A percentile compares a stretch with the other conserved stretches of the same genome.
These are phyloP conservation scores for Petasospora rhodanensis DNA, from an alignment of 1,139 yeast species.

Conservation along the genomic window DNA sequence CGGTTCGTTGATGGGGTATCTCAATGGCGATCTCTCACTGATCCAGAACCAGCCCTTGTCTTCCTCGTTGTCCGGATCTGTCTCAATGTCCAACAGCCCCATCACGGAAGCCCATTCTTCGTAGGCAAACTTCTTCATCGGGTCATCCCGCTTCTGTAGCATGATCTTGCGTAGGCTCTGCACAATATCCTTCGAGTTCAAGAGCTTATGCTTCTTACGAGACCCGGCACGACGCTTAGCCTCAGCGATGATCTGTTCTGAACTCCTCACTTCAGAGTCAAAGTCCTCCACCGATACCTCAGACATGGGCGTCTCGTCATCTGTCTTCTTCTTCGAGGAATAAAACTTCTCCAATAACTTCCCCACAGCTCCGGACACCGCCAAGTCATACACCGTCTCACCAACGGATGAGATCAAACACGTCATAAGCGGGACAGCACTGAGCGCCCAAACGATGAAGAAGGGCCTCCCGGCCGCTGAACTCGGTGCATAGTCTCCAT, in stretches of 20 bases:
- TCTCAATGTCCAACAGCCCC: constrained; percentile 26
- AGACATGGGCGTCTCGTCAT: too few species aligned
- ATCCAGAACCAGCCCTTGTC: constrained; percentile 44
- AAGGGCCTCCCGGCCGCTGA: constrained; percentile 65
- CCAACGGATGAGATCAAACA: constrained; percentile 70
- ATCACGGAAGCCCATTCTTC: constrained; percentile 44
- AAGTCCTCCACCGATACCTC: too few species aligned
- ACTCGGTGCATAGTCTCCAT: constrained; percentile 68
- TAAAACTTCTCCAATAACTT: constrained; percentile 5
- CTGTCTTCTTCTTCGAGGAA: constrained; percentile 7
- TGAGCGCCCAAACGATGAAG: constrained; percentile 73
- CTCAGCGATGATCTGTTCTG: constrained; percentile 18
- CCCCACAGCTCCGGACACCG: constrained; percentile 24
- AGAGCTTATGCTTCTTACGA: constrained; percentile 10
- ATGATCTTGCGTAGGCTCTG: constrained; percentile 23
- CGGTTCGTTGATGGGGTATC: constrained; percentile 64
- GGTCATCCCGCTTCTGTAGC: constrained; percentile 26
- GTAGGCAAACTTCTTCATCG: constrained; percentile 32
- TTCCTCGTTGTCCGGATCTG: constrained; percentile 19
- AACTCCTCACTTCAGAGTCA: constrained; percentile 17
- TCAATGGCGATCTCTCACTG: constrained; percentile 57
- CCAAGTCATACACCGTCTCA: constrained; percentile 44
- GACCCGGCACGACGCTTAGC: constrained; percentile 8
- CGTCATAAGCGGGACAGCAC: constrained; percentile 86
- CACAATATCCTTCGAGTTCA: constrained; percentile 12